Evolutionary conservation across 2,329 filamentous ascomycete species (phyloP).

Genomic region (Hortaea werneckii): DNA sequence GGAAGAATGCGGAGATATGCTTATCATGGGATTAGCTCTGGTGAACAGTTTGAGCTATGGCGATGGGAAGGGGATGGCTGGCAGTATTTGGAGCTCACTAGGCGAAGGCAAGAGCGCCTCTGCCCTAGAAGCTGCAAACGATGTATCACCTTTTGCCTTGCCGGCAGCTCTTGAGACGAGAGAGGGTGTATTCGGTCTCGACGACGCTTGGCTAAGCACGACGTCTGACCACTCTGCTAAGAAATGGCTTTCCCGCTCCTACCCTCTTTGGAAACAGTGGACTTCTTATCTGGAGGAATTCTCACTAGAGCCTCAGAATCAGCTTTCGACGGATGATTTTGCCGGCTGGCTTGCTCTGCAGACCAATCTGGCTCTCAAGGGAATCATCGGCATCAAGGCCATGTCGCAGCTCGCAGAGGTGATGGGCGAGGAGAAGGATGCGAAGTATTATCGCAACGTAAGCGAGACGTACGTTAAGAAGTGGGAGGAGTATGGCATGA

Average conservation of each 20-base stretch:
- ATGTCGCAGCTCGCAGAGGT: constrained; percentile 61
- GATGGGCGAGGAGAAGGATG: constrained; percentile 48
- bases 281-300: constrained; percentile 68
- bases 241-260: constrained; percentile 59
- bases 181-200: constrained; percentile 47
- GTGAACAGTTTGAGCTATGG: constrained; percentile 63
- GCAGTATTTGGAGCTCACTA: constrained; percentile 49
- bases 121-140: constrained; percentile 11
- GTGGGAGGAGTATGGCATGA: constrained; percentile 64
- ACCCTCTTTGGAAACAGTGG: constrained; percentile 66
- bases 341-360: constrained; percentile 68
- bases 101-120: constrained; percentile 19
- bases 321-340: constrained; percentile 77
- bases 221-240: constrained; percentile 48
- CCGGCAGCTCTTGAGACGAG: constrained; percentile 35
- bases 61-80: constrained; percentile 39
- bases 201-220: constrained; percentile 47
- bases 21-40: constrained; percentile 54
- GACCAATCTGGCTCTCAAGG: constrained; percentile 74
- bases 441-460: constrained; percentile 49
- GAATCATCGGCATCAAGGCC: constrained; percentile 70
- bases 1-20: constrained; percentile 71
- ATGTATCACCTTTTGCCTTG: constrained; percentile 39
- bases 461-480: constrained; percentile 57
- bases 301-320: constrained; percentile 62